phyloP scores from a whole-genome alignment of 2,329 filamentous ascomycete species.

The Pseudogymnoascus sp. region DNA sequence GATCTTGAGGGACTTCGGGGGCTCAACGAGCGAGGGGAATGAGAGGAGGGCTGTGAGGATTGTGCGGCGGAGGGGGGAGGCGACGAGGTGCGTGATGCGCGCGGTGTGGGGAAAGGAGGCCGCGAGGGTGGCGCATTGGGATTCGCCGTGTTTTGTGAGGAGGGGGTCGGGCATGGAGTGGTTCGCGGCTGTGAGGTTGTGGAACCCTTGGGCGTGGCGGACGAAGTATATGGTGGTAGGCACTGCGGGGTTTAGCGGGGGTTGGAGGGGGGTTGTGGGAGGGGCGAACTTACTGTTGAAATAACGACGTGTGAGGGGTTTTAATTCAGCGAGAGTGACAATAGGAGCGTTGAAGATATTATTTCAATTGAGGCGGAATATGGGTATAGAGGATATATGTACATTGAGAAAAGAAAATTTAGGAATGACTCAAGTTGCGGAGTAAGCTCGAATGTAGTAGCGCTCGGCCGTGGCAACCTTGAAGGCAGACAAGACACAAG shows the following conservation, averaged over 20 bases:
- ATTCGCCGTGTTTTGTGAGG: slow-evolving; percentile 66
- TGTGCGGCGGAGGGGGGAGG: slow-evolving; percentile 74
- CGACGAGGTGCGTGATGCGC: slow-evolving; percentile 61
- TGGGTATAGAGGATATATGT: background rate
- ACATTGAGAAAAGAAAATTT: background rate
- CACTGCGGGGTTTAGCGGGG: background rate
- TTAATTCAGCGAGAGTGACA: background rate
- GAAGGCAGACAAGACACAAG: background rate
- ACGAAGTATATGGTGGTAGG: slow-evolving; percentile 52
- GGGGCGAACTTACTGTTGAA: background rate
- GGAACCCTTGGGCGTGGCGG: slow-evolving; percentile 70
- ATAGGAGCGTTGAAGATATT: background rate
- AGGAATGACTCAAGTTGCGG: background rate
- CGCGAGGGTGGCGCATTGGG: slow-evolving; percentile 63
- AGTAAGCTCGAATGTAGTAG: background rate
- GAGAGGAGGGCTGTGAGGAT: slow-evolving; percentile 67
- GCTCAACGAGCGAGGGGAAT: slow-evolving; percentile 52
- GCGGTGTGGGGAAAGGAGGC: slow-evolving; percentile 57
- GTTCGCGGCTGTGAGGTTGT: slow-evolving; percentile 68
- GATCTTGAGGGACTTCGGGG: slow-evolving; percentile 31
- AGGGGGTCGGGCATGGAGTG: slow-evolving; percentile 68
- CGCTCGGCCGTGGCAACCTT: background rate
- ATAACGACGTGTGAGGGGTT: background rate
- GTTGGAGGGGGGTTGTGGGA: background rate
- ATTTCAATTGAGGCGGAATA: background rate